These are phyloP conservation scores for Fusarium cyanostomum DNA, from an alignment of 2,329 filamentous ascomycete species.

Conservation along the genomic window DNA sequence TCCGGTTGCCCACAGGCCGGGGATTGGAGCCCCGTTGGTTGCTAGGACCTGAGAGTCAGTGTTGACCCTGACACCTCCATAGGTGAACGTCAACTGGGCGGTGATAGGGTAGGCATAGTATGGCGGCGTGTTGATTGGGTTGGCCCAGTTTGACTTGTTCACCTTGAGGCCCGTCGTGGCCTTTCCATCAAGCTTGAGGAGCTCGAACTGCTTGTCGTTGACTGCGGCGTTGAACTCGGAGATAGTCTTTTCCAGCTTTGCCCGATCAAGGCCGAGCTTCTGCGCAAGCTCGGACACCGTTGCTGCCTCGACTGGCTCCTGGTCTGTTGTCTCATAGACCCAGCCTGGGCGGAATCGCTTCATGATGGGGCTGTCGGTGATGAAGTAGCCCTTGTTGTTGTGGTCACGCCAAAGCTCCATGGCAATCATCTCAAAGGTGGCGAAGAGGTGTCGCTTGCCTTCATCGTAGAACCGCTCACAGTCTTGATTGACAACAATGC, in stretches of 20 bases:
- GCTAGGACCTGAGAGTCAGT: neutral
- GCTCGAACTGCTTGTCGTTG: neutral
- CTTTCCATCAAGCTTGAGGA: neutral
- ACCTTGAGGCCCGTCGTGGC: neutral
- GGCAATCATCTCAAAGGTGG: neutral
- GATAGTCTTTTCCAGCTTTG: neutral
- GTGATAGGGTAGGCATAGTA: neutral
- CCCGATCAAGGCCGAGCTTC: neutral
- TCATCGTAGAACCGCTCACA: neutral
- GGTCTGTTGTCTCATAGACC: neutral
- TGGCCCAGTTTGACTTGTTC: neutral
- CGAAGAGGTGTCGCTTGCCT: neutral
- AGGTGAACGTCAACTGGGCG: neutral
- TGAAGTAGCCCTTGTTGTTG: neutral
- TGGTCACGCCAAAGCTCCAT: neutral
- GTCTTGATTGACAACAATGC: neutral
- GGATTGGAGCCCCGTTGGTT: neutral
- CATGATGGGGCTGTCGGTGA: neutral
- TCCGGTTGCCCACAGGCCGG: neutral
- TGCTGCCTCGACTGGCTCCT: neutral
- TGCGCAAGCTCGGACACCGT: neutral
- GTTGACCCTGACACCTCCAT: neutral
- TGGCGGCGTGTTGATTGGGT: neutral
- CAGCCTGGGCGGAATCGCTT: neutral
- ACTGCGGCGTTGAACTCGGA: neutral